Base-by-base conservation (phyloP, 495 filamentous ascomycete species). In the Lasiosphaeria hispida region DNA sequence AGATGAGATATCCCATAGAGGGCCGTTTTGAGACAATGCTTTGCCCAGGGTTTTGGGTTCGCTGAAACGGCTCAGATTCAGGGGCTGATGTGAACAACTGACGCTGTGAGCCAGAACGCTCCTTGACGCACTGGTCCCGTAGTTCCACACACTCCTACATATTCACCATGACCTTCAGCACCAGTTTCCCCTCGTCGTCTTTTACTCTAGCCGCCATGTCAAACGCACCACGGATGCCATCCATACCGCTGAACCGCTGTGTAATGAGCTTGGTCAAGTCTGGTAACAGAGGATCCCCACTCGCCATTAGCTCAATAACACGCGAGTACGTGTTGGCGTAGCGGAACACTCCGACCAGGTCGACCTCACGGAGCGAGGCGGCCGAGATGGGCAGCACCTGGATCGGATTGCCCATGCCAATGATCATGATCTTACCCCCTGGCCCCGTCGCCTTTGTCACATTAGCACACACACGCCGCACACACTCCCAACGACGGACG, bases 331-430 rank as follows among this genome's bases (percentile, higher is more conserved):
- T 87, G 54, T 91, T 87, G 48, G 89, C 91, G 60, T 97, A 97
- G 34, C 93, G 80, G 70, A 97, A 97, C 2, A 93, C 88, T 13
- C 93, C 93, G 10, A 95, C 80, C 8, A 97, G 81, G 74, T 97
- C 93, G 9, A 97, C 87, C 74, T 97, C 93, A n/a, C 90, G 83
- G 23, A 95, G 77, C 5, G 91, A 87, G 0, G 93, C 93, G 0
- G 89, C 88, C 7, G 87, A 90, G 52, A 96, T 83, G 4, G 92
- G 92, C 4, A 96, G 76, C 0, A 89, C 95, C 71, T 95, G 89
- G 44, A 95, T 79, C 1, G 93, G 92, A 43, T 81, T 88, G 17
- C 93, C 93, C 91, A 97, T 96, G n/a, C 93, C 93, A 52, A 97
- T 88, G 55, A 96, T 80, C 74, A 96, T 84, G 38, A 96, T 76